Percentiles rank a stretch among this genome's conserved stretches.
Conservation (phyloP, 306 rosid species). For the Hylodesmum podocarpum region DNA sequence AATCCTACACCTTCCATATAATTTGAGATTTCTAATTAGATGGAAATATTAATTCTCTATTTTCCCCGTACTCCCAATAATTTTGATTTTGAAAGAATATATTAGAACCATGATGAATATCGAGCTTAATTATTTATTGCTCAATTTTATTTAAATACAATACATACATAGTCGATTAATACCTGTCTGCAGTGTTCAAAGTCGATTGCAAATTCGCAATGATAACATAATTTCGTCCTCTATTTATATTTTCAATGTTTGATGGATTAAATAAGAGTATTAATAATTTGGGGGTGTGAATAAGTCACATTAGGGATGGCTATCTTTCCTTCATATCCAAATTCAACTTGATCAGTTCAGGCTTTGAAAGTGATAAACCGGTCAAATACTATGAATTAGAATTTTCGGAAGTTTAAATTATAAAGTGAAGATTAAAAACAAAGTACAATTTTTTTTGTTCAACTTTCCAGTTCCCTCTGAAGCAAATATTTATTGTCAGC, state of each 20-base stretch:
- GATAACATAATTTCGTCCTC: background rate
- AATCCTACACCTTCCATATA: too few relatives aligned
- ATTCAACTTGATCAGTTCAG: background rate
- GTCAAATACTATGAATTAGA: background rate
- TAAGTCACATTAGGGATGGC: background rate
- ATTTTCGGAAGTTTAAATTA: background rate
- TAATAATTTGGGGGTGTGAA: background rate
- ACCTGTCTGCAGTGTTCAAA: too few relatives aligned
- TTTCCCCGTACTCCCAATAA: too few relatives aligned
- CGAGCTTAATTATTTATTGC: too few relatives aligned
- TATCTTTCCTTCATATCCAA: background rate
- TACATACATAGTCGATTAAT: too few relatives aligned
- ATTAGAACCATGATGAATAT: too few relatives aligned
- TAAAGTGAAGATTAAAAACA: background rate
- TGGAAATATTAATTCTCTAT: too few relatives aligned
- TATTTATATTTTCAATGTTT: too few relatives aligned
- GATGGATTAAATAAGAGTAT: background rate
- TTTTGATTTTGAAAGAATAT: too few relatives aligned
- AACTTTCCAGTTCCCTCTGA: background rate
- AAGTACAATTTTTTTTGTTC: background rate
- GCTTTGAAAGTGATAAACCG: background rate
- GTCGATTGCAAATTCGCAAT: too few relatives aligned
- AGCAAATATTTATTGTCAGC: background rate
- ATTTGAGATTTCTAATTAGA: too few relatives aligned
- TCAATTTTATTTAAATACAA: too few relatives aligned